phyloP scores from a whole-genome alignment of 495 filamentous ascomycete genomes.

The Choiromyces venosus region DNA sequence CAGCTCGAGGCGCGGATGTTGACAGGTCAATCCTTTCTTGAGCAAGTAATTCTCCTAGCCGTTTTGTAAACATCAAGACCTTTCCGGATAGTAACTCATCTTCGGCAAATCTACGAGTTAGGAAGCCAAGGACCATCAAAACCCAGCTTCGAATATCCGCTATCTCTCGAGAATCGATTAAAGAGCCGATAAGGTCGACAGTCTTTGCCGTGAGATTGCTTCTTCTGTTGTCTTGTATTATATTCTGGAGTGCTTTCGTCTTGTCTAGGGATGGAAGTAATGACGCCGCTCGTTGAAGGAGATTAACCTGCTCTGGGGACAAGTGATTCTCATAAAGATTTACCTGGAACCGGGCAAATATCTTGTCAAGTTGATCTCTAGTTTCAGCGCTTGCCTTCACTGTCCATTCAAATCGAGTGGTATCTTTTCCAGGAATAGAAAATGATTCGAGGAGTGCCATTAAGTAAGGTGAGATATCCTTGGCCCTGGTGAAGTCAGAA shows the following conservation, averaged over 20 bases:
- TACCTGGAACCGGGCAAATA: slow-evolving; percentile 24
- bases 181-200: slow-evolving; percentile 21
- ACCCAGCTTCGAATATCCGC: slow-evolving; percentile 35
- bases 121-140: slow-evolving; percentile 34
- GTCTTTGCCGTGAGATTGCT: slow-evolving; percentile 29
- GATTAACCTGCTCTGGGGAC: slow-evolving; percentile 20
- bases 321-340: slow-evolving; percentile 23
- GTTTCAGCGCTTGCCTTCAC: slow-evolving; percentile 5
- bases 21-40: slow-evolving; percentile 14
- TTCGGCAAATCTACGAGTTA: slow-evolving; percentile 41
- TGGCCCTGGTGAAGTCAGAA: background rate
- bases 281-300: slow-evolving; percentile 25
- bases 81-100: slow-evolving; percentile 27
- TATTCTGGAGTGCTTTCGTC: slow-evolving; percentile 19
- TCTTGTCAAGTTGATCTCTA: slow-evolving; percentile 18
- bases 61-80: slow-evolving; percentile 28
- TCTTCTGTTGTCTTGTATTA: slow-evolving; percentile 27
- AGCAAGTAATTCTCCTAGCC: slow-evolving; percentile 21
- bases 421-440: slow-evolving; percentile 14
- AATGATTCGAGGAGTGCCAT: slow-evolving; percentile 30
- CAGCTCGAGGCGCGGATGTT: slow-evolving; percentile 25
- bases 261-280: slow-evolving; percentile 29
- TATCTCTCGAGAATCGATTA: slow-evolving; percentile 15
- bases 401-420: slow-evolving; percentile 21
- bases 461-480: slow-evolving; percentile 27